phyloP scores from a whole-genome alignment of 1,139 yeast genomes.

The Scheffersomyces segobiensis region DNA sequence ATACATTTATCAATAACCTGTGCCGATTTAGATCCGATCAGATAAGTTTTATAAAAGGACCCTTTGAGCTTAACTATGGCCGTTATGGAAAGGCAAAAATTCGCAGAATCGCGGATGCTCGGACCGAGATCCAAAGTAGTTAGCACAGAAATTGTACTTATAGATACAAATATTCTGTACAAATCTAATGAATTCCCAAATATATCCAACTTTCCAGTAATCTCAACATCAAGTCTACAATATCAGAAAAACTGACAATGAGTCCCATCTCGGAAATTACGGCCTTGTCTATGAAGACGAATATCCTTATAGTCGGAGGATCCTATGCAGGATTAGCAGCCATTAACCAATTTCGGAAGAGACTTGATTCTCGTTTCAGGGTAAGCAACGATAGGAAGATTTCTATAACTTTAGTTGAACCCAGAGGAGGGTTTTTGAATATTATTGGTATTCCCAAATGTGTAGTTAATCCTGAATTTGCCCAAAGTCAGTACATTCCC shows the following conservation, averaged over 20 bases:
- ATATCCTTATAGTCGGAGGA: conserved; percentile 51
- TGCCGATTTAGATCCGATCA: background rate
- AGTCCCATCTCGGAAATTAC: background rate
- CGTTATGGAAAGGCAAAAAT: background rate
- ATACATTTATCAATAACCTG: background rate
- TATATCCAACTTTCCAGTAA: background rate
- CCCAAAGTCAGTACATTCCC: conserved; percentile 42
- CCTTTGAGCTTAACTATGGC: background rate
- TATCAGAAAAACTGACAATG: background rate
- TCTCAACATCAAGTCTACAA: background rate
- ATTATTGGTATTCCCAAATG: conserved; percentile 53
- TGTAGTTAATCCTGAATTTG: conserved; percentile 48
- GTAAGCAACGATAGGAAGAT: conserved; percentile 18
- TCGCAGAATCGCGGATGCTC: background rate
- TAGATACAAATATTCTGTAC: background rate
- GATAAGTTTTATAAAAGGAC: background rate
- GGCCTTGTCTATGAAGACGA: conserved; percentile 14
- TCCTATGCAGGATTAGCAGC: conserved; percentile 52
- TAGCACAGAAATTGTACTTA: background rate
- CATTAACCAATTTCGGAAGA: conserved; percentile 23
- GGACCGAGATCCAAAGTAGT: background rate
- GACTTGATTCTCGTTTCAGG: conserved; percentile 31
- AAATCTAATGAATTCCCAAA: background rate
- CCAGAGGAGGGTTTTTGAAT: conserved; percentile 53
- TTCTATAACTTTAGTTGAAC: conserved; percentile 49